These are phyloP conservation scores for Pseudopithomyces maydicus DNA, from an alignment of 2,329 filamentous ascomycete genomes.

Conservation along the genomic window DNA sequence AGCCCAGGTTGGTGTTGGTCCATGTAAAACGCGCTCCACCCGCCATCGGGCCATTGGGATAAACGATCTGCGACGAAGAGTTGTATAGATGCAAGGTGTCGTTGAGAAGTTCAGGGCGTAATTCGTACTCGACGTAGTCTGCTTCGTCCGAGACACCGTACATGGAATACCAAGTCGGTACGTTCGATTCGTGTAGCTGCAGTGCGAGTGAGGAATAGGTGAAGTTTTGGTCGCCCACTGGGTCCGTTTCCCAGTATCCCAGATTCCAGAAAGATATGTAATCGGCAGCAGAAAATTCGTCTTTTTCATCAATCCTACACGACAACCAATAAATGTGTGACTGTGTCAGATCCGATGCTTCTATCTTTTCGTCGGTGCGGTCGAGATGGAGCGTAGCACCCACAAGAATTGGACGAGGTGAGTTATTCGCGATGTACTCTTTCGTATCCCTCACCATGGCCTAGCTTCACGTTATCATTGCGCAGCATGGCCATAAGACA, in stretches of 20 bases:
- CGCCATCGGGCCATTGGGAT: not conserved
- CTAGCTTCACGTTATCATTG: no score
- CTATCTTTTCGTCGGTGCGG: not conserved
- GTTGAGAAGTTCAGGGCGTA: constrained; percentile 8
- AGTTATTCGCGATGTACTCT: constrained; percentile 14
- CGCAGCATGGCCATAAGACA: not conserved
- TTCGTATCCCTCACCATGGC: constrained; percentile 13
- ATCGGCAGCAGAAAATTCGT: not conserved
- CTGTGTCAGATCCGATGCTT: not conserved
- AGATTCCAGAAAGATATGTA: not conserved
- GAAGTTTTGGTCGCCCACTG: not conserved
- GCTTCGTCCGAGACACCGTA: not conserved
- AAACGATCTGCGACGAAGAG: not conserved
- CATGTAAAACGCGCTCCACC: constrained; percentile 5
- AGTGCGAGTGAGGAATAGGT: not conserved
- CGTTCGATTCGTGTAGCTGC: not conserved
- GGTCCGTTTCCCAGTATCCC: not conserved
- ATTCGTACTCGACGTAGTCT: not conserved
- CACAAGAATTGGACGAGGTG: constrained; percentile 13
- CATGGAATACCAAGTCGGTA: constrained; percentile 3
- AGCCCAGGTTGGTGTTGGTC: constrained; percentile 10
- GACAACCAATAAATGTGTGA: not conserved
- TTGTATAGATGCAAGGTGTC: constrained; percentile 6
- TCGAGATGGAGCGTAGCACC: constrained; percentile 3
- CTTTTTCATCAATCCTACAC: not conserved